phyloP scores from a whole-genome alignment of 106 monocot species.

The Dendrobium chrysotoxum region DNA sequence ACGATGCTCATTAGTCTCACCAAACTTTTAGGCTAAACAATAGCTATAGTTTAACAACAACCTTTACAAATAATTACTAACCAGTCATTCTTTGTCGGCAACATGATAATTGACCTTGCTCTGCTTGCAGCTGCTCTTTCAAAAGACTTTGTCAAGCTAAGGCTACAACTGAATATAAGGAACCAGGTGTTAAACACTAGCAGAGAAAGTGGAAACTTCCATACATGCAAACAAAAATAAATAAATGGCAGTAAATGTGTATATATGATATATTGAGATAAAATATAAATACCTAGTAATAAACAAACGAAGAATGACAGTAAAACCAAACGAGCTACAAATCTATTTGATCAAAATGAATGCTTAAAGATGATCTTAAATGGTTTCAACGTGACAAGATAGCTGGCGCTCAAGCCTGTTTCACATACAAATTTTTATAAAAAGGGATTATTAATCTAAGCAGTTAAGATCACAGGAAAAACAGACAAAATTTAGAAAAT shows the following conservation, averaged over 20 bases:
- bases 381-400: neutral
- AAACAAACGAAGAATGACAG: neutral
- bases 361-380: neutral
- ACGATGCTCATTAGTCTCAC: neutral
- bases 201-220: constrained; percentile 1
- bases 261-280: neutral
- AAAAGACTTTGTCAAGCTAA: constrained; percentile 95
- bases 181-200: neutral
- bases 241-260: neutral
- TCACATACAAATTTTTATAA: neutral
- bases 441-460: neutral
- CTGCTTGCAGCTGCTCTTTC: constrained; percentile 93
- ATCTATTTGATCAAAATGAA: neutral
- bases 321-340: neutral
- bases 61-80: constrained; percentile 16
- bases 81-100: constrained; percentile 77
- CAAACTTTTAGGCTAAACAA: neutral
- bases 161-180: constrained; percentile 68
- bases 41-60: neutral
- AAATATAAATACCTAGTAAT: neutral
- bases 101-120: constrained; percentile 79
- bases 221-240: neutral
- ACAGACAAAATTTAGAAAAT: neutral
- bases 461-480: neutral
- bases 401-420: neutral